Percentiles rank a stretch among this genome's conserved stretches.
phyloP scores from a whole-genome alignment of 1,284 basidiomycete genomes.

The Malassezia cuniculi region DNA sequence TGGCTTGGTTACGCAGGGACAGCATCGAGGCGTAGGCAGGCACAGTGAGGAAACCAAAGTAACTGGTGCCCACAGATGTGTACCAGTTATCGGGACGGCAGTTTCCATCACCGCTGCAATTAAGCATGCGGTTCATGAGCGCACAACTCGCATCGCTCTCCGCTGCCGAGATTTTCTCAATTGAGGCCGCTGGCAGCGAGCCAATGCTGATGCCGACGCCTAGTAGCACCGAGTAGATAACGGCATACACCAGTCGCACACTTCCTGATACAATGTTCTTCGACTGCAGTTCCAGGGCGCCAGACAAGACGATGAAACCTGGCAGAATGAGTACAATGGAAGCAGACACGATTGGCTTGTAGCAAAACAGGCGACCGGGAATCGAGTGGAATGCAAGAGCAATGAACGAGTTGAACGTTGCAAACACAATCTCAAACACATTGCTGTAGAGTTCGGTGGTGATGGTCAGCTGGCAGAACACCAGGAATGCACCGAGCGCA shows the following conservation, averaged over 20 bases:
- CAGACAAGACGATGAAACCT: constrained; percentile 50
- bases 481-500: constrained; percentile 65
- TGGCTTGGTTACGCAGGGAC: constrained; percentile 62
- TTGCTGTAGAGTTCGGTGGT: constrained; percentile 64
- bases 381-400: constrained; percentile 46
- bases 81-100: constrained; percentile 1
- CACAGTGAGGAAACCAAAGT: constrained; percentile 57
- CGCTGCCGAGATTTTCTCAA: too few relatives aligned
- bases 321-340: constrained; percentile 79
- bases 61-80: neutral
- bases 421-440: constrained; percentile 75
- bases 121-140: neutral
- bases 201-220: constrained; percentile 32
- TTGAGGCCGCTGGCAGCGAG: constrained; percentile 19
- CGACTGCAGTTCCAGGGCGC: constrained; percentile 60
- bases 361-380: constrained; percentile 56
- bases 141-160: neutral
- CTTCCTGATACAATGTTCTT: constrained; percentile 48
- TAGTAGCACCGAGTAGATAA: constrained; percentile 54
- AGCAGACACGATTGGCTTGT: constrained; percentile 67
- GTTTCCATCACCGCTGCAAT: too few relatives aligned
- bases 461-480: constrained; percentile 39
- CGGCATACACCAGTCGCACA: constrained; percentile 68
- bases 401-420: constrained; percentile 65
- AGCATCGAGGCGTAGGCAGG: constrained; percentile 64